Percentiles rank a stretch among this genome's conserved stretches.
Conservation (phyloP, 768 basidiomycete genomes). For the Leccinum pellstonianum region DNA sequence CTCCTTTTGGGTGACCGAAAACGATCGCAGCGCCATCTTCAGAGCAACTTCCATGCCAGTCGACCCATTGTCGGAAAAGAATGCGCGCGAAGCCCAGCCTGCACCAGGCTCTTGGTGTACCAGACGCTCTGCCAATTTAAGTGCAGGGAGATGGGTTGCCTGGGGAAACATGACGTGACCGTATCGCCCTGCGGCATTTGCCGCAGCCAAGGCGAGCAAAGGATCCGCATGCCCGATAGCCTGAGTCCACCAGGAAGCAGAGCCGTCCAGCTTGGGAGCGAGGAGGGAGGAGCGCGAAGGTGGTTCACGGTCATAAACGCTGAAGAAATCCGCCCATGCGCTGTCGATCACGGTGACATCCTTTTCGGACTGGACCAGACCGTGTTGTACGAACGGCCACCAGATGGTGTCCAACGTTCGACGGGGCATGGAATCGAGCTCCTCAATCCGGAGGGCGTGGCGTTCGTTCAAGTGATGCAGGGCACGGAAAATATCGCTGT, state of each 20-base stretch:
- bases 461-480: constrained; percentile 59
- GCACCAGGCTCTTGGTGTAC: constrained; percentile 74
- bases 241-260: constrained; percentile 99
- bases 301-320: constrained; percentile 49
- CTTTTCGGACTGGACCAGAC: constrained; percentile 57
- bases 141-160: constrained; percentile 81
- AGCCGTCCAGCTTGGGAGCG: constrained; percentile 78
- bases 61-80: constrained; percentile 93
- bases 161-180: constrained; percentile 97
- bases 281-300: constrained; percentile 40
- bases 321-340: constrained; percentile 85
- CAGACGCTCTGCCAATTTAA: constrained; percentile 78
- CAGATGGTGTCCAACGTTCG: constrained; percentile 79
- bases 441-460: constrained; percentile 65
- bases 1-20: constrained; percentile 38
- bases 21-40: constrained; percentile 91
- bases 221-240: constrained; percentile 81
- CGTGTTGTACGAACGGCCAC: constrained; percentile 99
- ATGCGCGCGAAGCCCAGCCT: constrained; percentile 89
- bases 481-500: constrained; percentile 43
- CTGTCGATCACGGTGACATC: constrained; percentile 92
- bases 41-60: constrained; percentile 97
- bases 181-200: constrained; percentile 87
- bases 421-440: constrained; percentile 74
- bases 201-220: constrained; percentile 79